A percentile compares a stretch with the other conserved stretches of the same genome.
These are phyloP conservation scores for Miamiensis avidus DNA, from an alignment of 169 alveolate genomes.

Conservation along the genomic window DNA sequence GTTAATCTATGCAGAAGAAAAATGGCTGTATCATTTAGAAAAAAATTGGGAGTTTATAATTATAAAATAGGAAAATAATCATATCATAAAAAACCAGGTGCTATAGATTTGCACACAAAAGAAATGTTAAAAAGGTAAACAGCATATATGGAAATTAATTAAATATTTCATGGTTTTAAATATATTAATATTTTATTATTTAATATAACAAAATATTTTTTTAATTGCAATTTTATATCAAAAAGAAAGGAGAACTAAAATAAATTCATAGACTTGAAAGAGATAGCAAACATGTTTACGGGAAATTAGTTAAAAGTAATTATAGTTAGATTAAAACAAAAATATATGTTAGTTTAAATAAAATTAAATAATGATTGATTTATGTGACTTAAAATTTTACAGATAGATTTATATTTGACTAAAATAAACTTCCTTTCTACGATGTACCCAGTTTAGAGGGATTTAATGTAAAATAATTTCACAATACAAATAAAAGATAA, in stretches of 20 bases:
- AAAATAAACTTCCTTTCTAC: slow-evolving; percentile 15
- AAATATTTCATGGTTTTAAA: background rate
- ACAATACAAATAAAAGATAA: background rate
- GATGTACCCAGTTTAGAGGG: slow-evolving; percentile 22
- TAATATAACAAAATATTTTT: background rate
- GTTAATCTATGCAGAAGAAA: background rate
- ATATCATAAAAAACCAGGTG: slow-evolving; percentile 25
- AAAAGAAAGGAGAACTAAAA: background rate
- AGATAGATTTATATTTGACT: slow-evolving; percentile 11
- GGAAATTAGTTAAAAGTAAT: background rate
- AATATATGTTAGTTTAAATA: too few relatives aligned
- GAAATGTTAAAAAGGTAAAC: slow-evolving; percentile 18
- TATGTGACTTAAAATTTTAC: too few relatives aligned
- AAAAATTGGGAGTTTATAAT: slow-evolving; percentile 24
- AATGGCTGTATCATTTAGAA: slow-evolving; percentile 1
- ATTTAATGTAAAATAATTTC: slow-evolving; percentile 1
- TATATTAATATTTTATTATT: background rate
- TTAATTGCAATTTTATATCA: background rate
- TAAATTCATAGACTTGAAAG: slow-evolving; percentile 1
- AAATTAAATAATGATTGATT: too few relatives aligned
- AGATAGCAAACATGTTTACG: slow-evolving; percentile 4
- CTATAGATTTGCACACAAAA: slow-evolving; percentile 13
- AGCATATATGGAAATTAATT: background rate
- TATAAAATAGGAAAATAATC: background rate
- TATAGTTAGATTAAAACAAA: slow-evolving; percentile 5